Conservation (phyloP, 2,329 filamentous ascomycete species). For the Paecilomyces sp. region DNA sequence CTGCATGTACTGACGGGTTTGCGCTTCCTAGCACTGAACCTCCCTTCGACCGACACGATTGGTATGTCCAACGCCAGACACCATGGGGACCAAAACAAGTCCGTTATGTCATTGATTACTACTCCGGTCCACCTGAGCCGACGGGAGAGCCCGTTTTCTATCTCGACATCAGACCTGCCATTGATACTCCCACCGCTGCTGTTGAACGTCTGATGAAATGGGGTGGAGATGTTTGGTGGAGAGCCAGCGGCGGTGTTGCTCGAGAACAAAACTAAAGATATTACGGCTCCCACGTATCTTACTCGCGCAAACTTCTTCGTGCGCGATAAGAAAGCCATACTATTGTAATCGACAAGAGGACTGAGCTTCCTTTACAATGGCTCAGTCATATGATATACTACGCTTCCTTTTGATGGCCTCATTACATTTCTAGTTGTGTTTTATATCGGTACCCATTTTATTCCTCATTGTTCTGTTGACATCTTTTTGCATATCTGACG, state of each 20-base stretch:
- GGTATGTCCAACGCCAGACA: conserved; percentile 74
- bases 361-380: neutral
- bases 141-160: conserved; percentile 92
- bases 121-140: conserved; percentile 72
- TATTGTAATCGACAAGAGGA: neutral
- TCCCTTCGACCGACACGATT: conserved; percentile 95
- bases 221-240: conserved; percentile 93
- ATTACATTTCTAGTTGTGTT: neutral
- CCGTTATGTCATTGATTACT: conserved; percentile 96
- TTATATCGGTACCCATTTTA: neutral
- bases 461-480: neutral
- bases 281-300: neutral
- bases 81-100: conserved; percentile 66
- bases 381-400: neutral
- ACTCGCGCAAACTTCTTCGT: neutral
- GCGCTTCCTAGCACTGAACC: conserved; percentile 58
- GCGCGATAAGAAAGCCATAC: neutral
- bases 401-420: neutral
- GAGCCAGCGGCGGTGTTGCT: conserved; percentile 66
- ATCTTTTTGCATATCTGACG: neutral
- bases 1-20: conserved; percentile 6
- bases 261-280: conserved; percentile 7
- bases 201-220: conserved; percentile 79
- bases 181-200: conserved; percentile 71
- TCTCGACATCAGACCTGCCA: conserved; percentile 84